Base-by-base conservation (phyloP, 2,329 filamentous ascomycete genomes). In the Calonectria montana region DNA sequence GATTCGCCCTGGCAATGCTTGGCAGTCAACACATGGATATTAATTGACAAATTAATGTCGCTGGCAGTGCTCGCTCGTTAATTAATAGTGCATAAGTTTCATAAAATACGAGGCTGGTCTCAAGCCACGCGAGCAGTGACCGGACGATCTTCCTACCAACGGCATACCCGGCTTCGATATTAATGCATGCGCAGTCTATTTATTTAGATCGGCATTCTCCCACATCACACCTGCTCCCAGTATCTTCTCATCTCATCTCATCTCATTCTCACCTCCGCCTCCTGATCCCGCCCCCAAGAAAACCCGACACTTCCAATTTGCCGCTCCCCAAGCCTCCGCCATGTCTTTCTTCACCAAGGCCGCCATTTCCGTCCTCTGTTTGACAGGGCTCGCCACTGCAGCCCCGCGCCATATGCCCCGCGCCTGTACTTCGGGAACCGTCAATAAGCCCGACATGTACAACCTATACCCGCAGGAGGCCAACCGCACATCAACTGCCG, bases 401-500 rank as follows among this genome's bases (percentile, higher is more conserved):
- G 65, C 65, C 16, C 65, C 65, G 16, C 25, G 53, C 41, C 29
- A 67, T 27, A 62, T 61, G 41, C 55, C 65, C 15, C 65, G 65
- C n/a, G 53, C 53, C 16, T 67, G 65, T 39, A 50, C 53, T 45
- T 35, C 39, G 18, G 65, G 65, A 21, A 41, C 41, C 6, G 53
- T 47, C 29, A 53, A 45, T 16, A 31, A 25, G 29, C 65, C 65
- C 5, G 41, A 29, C 7, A 67, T 67, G 65, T 67, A 67, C 65
- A 67, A 67, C 65, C 43, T 67, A 4, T 67, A 67, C 43, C 53
- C 65, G 3, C 53, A 67, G 23, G 53, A 50, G 18, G 16, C 65
- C 29, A 25, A 37, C 55, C 45, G 53, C 41, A 62, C 31, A 23
- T 39, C 53, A 8, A 16, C 65, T 5, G 41, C 29, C 21, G 23